Percentiles rank a stretch among this genome's conserved stretches.
phyloP scores from a whole-genome alignment of 2,329 filamentous ascomycete species.

The Beauveria medogensis region DNA sequence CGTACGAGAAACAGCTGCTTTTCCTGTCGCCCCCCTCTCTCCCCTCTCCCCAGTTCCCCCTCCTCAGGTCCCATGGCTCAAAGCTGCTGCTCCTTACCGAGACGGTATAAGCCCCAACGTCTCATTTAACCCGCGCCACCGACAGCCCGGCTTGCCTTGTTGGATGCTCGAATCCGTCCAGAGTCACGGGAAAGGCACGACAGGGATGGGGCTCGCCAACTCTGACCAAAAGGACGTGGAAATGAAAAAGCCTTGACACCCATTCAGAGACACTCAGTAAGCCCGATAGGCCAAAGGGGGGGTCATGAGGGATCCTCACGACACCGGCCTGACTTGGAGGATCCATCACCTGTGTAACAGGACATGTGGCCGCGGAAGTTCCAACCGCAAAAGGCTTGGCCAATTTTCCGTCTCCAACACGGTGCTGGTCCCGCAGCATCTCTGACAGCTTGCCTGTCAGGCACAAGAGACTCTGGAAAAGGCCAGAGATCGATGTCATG shows the following conservation, averaged over 20 bases:
- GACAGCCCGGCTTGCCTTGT: not conserved
- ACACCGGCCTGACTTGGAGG: not conserved
- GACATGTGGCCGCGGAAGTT: not conserved
- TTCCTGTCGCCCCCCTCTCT: not conserved
- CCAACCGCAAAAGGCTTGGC: not conserved
- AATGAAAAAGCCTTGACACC: not conserved
- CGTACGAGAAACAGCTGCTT: not conserved
- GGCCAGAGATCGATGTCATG: not conserved
- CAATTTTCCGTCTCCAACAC: not conserved
- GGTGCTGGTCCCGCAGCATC: not conserved
- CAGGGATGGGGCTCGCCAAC: not conserved
- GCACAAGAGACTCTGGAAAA: not conserved
- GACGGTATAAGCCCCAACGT: not conserved
- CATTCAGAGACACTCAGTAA: not conserved
- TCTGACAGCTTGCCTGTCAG: not conserved
- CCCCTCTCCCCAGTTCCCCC: too few relatives aligned
- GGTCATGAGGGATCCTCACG: not conserved
- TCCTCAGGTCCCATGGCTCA: not conserved
- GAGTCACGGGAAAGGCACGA: too few relatives aligned
- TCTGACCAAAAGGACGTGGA: not conserved
- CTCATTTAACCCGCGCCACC: not conserved
- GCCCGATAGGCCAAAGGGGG: not conserved
- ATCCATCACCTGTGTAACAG: not conserved
- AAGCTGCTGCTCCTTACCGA: not conserved
- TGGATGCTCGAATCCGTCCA: not conserved